Percentiles rank a stretch among this genome's conserved stretches.
Conservation (phyloP, 495 filamentous ascomycete species). For the Thermothielavioides terrestris region DNA sequence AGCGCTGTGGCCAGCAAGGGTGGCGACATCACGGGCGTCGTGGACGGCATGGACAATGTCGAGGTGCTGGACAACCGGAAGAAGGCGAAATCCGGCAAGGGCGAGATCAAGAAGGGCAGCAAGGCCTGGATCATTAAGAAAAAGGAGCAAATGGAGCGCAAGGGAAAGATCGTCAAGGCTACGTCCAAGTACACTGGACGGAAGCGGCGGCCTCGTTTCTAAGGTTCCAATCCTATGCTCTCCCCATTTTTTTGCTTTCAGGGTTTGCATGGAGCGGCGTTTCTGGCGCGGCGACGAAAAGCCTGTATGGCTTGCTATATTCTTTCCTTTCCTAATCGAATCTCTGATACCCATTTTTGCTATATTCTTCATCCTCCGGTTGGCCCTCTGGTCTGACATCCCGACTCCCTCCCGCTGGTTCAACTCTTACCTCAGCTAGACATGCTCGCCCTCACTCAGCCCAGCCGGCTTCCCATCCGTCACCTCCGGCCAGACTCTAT, state of each 20-base stretch:
- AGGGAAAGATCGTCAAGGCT: conserved; percentile 88
- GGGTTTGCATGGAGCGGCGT: conserved; percentile 13
- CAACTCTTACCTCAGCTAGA: conserved; percentile 39
- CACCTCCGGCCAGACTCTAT: conserved; percentile 28
- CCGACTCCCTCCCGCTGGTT: conserved; percentile 9
- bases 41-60: conserved; percentile 79
- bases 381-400: neutral
- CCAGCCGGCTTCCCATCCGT: conserved; percentile 36
- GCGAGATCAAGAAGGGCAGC: conserved; percentile 62
- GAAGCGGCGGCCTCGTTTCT: conserved; percentile 57
- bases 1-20: conserved; percentile 53
- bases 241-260: neutral
- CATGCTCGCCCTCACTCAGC: conserved; percentile 72
- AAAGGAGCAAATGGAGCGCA: conserved; percentile 90
- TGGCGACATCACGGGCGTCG: conserved; percentile 77
- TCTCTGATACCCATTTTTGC: conserved; percentile 20
- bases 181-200: conserved; percentile 88
- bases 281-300: conserved; percentile 11
- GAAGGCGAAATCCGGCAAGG: conserved; percentile 40
- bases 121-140: conserved; percentile 89
- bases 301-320: neutral
- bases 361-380: neutral
- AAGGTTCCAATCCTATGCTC: conserved; percentile 3
- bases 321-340: neutral
- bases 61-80: conserved; percentile 68